Evolutionary conservation across 495 filamentous ascomycete species (phyloP).

Genomic region (Hypoxylon subgilvum): DNA sequence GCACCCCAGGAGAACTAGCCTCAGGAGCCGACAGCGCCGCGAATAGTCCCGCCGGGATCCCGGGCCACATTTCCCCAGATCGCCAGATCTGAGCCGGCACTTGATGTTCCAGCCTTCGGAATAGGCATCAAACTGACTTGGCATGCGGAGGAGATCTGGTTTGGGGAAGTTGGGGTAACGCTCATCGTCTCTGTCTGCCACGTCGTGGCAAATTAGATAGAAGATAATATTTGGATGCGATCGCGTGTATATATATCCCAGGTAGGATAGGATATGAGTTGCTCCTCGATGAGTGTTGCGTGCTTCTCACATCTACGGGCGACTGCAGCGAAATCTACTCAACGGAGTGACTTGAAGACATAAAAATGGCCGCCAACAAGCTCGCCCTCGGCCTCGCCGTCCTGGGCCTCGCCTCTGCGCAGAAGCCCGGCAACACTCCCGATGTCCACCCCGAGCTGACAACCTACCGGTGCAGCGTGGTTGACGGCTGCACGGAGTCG

Average conservation of each 20-base stretch:
- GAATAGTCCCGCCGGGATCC: conserved; percentile 27
- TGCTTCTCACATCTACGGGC: conserved; percentile 21
- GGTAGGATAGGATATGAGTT: conserved; percentile 20
- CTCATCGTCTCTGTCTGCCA: neutral
- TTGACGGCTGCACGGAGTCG: conserved; percentile 52
- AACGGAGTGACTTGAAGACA: conserved; percentile 3
- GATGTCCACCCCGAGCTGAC: conserved; percentile 59
- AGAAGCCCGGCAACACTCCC: conserved; percentile 39
- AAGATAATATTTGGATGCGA: neutral
- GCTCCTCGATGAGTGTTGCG: conserved; percentile 22
- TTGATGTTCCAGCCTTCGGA: conserved; percentile 27
- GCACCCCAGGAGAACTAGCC: conserved; percentile 15
- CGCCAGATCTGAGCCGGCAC: conserved; percentile 17
- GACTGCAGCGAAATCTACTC: neutral
- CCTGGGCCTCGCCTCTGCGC: conserved; percentile 33
- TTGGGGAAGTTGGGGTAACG: conserved; percentile 24
- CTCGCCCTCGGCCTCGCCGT: conserved; percentile 32
- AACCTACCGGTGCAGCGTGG: conserved; percentile 56
- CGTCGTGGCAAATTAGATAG: neutral
- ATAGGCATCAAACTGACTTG: conserved; percentile 26
- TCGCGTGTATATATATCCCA: neutral
- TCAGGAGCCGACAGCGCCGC: conserved; percentile 13
- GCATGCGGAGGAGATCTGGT: conserved; percentile 18
- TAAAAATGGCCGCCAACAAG: conserved; percentile 31
- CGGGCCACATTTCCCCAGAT: conserved; percentile 31